These are phyloP conservation scores for Plantago lanceolata DNA, from an alignment of 305 asterid genomes.

Conservation along the genomic window DNA sequence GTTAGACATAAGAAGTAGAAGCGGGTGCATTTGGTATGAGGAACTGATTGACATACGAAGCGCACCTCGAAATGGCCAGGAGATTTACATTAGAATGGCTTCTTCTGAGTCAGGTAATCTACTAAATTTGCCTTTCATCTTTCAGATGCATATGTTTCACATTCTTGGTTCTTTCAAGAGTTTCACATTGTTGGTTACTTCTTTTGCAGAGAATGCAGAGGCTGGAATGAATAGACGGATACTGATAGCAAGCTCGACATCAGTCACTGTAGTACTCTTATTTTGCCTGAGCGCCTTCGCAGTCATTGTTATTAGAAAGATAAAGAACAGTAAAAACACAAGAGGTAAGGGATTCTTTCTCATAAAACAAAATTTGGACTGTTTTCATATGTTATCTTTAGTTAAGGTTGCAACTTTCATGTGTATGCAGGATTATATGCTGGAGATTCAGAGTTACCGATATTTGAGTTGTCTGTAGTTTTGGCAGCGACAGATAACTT, in stretches of 20 bases:
- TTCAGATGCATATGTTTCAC: too few relatives aligned
- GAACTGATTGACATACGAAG: conserved; percentile 29
- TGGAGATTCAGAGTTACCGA: conserved; percentile 29
- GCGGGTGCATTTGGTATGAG: conserved; percentile 34
- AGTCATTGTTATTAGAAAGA: conserved; percentile 20
- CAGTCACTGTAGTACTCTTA: conserved; percentile 15
- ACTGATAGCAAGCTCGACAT: conserved; percentile 21
- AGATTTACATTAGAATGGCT: conserved; percentile 35
- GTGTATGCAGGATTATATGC: neutral
- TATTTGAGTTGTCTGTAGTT: conserved; percentile 26
- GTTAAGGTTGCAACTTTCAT: neutral
- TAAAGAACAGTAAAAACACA: conserved; percentile 2
- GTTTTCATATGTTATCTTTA: neutral
- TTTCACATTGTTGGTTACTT: neutral
- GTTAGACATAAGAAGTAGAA: conserved; percentile 24
- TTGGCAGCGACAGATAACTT: conserved; percentile 32
- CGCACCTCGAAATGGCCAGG: conserved; percentile 25
- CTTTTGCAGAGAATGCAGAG: conserved; percentile 19
- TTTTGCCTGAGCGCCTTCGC: conserved; percentile 18
- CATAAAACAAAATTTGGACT: neutral
- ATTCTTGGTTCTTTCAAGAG: too few relatives aligned
- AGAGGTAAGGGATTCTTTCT: conserved; percentile 9
- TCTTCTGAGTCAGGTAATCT: conserved; percentile 31
- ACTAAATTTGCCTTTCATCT: too few relatives aligned
- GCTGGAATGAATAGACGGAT: conserved; percentile 16